Evolutionary conservation across 2,329 filamentous ascomycete genomes (phyloP), one percentile per base, ranked within the genome.

Genomic region (Tolypocladium guangdongense): DNA sequence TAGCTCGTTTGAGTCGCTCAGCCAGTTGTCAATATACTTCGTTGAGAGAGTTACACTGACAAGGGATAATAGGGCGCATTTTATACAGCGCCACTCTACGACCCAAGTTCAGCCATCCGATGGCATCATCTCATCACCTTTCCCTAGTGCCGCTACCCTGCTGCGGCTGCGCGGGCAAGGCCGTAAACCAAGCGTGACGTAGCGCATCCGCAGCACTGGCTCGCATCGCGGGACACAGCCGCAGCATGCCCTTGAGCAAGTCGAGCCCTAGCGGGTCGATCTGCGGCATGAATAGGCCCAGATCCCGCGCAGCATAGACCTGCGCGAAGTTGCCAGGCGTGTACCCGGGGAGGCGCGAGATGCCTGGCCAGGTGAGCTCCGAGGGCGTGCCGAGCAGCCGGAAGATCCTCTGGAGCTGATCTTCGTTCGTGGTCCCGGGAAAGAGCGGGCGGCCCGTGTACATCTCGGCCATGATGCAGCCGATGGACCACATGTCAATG

Each of bases 381-480:
- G 89, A 95, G 0, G 93, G 93, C 0, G 93, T 99, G 56, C 93
- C 93, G 93, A 99, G 97, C 56, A 99, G 85, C 55, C 93, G 83
- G 80, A 99, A 99, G 70, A 99, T 99, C 68, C 95, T 90, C 58
- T 95, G 81, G 51, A 97, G 84, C 70, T 99, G 93, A 67, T 99
- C 93, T 70, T 99, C 93, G 68, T 99, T 97, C 38, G 93, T 96
- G 2, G 93, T 97, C 55, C 93, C 93, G 0, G 93, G 93, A 74
- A 99, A 99, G 7, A 99, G 80, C 0, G 93, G 93, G 20, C 93
- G 82, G 5, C 93, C 93, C 0, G 92, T 96, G 71, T 93, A 97
- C 90, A 99, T 96, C 72, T 99, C 93, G 11, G 93, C 93, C 93
- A 99, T 97, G 76, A 99, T 99, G 71, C 93, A 99, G 53, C 93